A percentile compares a stretch with the other conserved stretches of the same genome.
Evolutionary conservation across 352 stramenopile genomes (phyloP).

Genomic region (Globisporangium middletonii): DNA sequence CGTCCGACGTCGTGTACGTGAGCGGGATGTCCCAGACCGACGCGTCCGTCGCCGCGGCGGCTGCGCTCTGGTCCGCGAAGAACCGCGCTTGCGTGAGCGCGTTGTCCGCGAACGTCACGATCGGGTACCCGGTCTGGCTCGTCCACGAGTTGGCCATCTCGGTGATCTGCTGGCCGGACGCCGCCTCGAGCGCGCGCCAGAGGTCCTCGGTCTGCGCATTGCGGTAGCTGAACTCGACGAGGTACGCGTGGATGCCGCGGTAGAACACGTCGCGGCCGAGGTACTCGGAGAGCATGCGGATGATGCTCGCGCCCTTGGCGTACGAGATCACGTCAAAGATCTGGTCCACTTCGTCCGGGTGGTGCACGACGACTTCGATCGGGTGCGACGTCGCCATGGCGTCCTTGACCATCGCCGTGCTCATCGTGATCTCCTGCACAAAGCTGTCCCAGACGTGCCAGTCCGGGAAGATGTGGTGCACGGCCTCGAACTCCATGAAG

Average conservation of each 20-base stretch:
- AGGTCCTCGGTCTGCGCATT: constrained; percentile 96
- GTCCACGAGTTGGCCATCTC: constrained; percentile 94
- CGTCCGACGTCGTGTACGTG: constrained; percentile 50
- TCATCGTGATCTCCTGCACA: constrained; percentile 63
- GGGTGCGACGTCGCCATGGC: constrained; percentile 87
- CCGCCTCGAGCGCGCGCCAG: constrained; percentile 91
- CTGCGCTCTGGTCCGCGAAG: constrained; percentile 71
- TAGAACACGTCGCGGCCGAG: constrained; percentile 67
- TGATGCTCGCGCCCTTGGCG: constrained; percentile 84
- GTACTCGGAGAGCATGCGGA: constrained; percentile 73
- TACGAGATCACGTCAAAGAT: constrained; percentile 99
- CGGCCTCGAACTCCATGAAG: constrained; percentile 95
- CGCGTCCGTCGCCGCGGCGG: constrained; percentile 52
- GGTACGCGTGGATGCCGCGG: constrained; percentile 91
- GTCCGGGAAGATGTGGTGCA: constrained; percentile 90
- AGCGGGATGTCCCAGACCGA: constrained; percentile 87
- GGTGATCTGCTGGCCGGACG: constrained; percentile 85
- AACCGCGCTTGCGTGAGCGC: constrained; percentile 91
- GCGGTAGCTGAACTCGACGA: constrained; percentile 89
- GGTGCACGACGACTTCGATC: constrained; percentile 93
- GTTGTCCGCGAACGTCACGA: constrained; percentile 79
- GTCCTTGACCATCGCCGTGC: constrained; percentile 90
- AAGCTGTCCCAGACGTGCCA: constrained; percentile 97
- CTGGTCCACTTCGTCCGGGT: constrained; percentile 93
- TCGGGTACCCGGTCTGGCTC: constrained; percentile 92